A percentile compares a stretch with the other conserved stretches of the same genome.
Evolutionary conservation across 169 alveolate genomes (phyloP).

Genomic region (Plasmodium yoelii): DNA sequence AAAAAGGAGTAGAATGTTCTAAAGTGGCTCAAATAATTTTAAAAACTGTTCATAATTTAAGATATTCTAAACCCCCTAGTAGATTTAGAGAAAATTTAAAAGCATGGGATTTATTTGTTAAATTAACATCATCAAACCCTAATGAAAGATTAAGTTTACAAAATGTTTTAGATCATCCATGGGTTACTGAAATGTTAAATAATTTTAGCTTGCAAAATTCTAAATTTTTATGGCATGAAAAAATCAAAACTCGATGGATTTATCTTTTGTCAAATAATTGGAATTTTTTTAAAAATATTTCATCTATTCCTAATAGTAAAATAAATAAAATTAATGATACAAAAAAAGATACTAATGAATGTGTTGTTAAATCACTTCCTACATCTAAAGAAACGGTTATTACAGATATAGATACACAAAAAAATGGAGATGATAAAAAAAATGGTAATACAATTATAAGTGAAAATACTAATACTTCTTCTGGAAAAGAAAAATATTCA

Average conservation of each 20-base stretch:
- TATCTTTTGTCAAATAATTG: slow-evolving; percentile 62
- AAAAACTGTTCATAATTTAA: slow-evolving; percentile 81
- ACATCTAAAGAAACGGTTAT: slow-evolving; percentile 24
- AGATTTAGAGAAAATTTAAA: slow-evolving; percentile 77
- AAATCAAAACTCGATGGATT: slow-evolving; percentile 66
- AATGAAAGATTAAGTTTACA: slow-evolving; percentile 80
- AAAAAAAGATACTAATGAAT: neutral
- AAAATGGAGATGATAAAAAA: neutral
- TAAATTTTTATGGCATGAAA: slow-evolving; percentile 68
- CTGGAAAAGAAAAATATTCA: slow-evolving; percentile 10
- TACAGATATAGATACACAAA: slow-evolving; percentile 9
- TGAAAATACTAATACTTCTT: too few species aligned
- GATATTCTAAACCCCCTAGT: slow-evolving; percentile 82
- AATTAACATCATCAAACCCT: slow-evolving; percentile 87
- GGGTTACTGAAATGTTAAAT: slow-evolving; percentile 78
- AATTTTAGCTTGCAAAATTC: slow-evolving; percentile 65
- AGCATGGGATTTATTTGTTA: slow-evolving; percentile 88
- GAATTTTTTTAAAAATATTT: slow-evolving; percentile 69
- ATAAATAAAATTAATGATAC: slow-evolving; percentile 8
- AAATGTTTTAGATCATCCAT: slow-evolving; percentile 85
- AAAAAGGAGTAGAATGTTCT: slow-evolving; percentile 85
- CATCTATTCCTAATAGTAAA: slow-evolving; percentile 34
- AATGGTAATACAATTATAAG: too few species aligned
- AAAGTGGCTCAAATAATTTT: slow-evolving; percentile 86
- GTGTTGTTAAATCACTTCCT: neutral